These are phyloP conservation scores for Lactuca saligna DNA, from an alignment of 129 eudicot genomes.

Conservation along the genomic window DNA sequence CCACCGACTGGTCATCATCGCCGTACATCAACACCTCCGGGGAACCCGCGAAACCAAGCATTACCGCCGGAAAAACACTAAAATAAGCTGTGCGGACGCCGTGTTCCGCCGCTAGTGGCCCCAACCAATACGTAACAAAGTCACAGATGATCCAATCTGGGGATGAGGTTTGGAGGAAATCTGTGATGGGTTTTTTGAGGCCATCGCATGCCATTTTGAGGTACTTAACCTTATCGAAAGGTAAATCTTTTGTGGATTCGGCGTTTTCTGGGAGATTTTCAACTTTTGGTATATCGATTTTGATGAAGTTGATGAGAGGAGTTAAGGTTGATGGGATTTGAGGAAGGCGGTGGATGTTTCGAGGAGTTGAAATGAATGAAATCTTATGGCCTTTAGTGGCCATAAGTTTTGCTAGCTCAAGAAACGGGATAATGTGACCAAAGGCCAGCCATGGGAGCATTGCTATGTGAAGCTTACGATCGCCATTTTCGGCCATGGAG, in stretches of 20 bases:
- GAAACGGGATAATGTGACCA: conserved; percentile 28
- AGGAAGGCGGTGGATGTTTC: conserved; percentile 31
- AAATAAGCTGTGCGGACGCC: conserved; percentile 13
- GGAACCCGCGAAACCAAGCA: not conserved
- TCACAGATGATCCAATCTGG: conserved; percentile 36
- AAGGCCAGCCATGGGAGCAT: conserved; percentile 35
- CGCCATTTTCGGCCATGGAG: conserved; percentile 8
- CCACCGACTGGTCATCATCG: not conserved
- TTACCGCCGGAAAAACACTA: not conserved
- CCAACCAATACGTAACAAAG: conserved; percentile 24
- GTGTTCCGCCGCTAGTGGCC: conserved; percentile 11
- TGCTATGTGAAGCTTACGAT: conserved; percentile 26
- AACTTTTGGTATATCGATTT: conserved; percentile 8
- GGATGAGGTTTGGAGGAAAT: conserved; percentile 20
- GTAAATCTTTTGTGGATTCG: conserved; percentile 23
- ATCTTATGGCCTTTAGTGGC: conserved; percentile 27
- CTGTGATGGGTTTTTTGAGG: conserved; percentile 5
- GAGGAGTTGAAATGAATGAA: conserved; percentile 30
- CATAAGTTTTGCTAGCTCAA: conserved; percentile 26
- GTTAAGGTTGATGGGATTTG: conserved; percentile 23
- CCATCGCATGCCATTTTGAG: conserved; percentile 40
- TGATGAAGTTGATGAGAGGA: conserved; percentile 14
- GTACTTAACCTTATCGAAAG: conserved; percentile 19
- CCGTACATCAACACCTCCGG: conserved; percentile 19
- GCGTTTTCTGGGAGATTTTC: conserved; percentile 18